phyloP scores from a whole-genome alignment of 768 basidiomycete genomes.

The Piloderma croceum region DNA sequence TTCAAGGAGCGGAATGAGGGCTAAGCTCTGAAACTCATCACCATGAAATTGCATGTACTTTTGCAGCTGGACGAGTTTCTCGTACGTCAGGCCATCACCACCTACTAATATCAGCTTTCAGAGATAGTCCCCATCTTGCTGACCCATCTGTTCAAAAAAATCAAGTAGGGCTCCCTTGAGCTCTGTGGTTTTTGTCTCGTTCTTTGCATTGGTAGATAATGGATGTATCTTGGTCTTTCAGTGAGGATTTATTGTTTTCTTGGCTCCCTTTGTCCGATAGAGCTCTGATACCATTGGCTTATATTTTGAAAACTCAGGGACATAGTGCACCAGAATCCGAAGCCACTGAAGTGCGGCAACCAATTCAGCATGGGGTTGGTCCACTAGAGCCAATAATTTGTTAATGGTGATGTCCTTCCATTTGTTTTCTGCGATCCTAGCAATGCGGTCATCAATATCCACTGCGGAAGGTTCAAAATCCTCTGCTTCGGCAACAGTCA shows the following conservation, averaged over 20 bases:
- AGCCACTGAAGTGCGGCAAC: conserved; percentile 12
- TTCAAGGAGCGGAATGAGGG: conserved; percentile 5
- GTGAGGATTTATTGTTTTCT: no score
- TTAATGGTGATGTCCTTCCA: conserved; percentile 7
- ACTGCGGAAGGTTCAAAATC: conserved; percentile 4
- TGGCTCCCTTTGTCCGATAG: conserved; percentile 4
- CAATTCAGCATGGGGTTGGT: conserved; percentile 4
- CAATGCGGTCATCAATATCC: conserved; percentile 8
- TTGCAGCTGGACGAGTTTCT: conserved; percentile 18
- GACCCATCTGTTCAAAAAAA: conserved; percentile 29
- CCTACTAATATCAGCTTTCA: conserved; percentile 21
- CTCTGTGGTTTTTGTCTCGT: conserved; percentile 24
- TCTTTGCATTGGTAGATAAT: conserved; percentile 22
- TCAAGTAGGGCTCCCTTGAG: conserved; percentile 28
- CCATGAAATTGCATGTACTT: conserved; percentile 14
- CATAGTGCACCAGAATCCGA: conserved; percentile 10
- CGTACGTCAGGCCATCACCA: conserved; percentile 34
- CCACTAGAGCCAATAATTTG: conserved; percentile 4
- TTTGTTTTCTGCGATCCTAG: neutral
- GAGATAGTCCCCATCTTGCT: conserved; percentile 16
- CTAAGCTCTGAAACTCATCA: conserved; percentile 5
- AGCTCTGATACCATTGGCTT: conserved; percentile 2
- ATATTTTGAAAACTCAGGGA: conserved; percentile 6
- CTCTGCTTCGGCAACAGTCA: conserved; percentile 1
- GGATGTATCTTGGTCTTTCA: conserved; percentile 22